Conservation (phyloP, 441 rosid genomes). For the Erodium moschatum region DNA sequence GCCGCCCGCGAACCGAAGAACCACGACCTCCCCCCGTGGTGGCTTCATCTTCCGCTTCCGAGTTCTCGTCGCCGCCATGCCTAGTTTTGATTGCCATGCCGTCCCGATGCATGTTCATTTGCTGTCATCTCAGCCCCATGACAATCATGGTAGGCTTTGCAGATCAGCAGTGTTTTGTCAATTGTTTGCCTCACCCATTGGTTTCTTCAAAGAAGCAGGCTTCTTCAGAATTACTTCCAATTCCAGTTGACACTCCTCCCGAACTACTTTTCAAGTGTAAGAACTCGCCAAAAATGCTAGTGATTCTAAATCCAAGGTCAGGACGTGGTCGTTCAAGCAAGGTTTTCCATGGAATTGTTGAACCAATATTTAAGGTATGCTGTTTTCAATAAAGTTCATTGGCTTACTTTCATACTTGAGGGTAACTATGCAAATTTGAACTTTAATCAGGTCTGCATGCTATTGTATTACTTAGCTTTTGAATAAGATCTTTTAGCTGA, state of each 20-base stretch:
- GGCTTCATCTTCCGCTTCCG: too few species aligned
- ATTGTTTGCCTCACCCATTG: slow-evolving; percentile 89
- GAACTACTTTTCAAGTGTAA: slow-evolving; percentile 85
- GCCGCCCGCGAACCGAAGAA: too few species aligned
- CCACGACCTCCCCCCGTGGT: too few species aligned
- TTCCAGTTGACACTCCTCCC: slow-evolving; percentile 59
- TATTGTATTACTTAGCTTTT: neutral
- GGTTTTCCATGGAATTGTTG: slow-evolving; percentile 79
- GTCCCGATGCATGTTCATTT: too few species aligned
- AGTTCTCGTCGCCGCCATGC: too few species aligned
- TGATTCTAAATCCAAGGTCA: slow-evolving; percentile 93
- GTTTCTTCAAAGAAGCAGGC: slow-evolving; percentile 86
- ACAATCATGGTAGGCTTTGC: too few species aligned
- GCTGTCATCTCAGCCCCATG: too few species aligned
- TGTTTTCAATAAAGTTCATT: neutral
- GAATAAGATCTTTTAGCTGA: neutral
- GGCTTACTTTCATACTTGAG: neutral
- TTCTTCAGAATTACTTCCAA: slow-evolving; percentile 73
- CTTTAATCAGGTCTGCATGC: neutral
- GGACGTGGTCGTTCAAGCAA: slow-evolving; percentile 92
- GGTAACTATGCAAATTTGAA: neutral
- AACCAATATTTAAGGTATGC: slow-evolving; percentile 91
- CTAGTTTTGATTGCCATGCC: too few species aligned
- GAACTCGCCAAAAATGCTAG: slow-evolving; percentile 86
- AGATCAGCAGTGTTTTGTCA: slow-evolving; percentile 85